Evolutionary conservation across 208 protist genomes (phyloP).

Genomic region (Porcisia hertigi): DNA sequence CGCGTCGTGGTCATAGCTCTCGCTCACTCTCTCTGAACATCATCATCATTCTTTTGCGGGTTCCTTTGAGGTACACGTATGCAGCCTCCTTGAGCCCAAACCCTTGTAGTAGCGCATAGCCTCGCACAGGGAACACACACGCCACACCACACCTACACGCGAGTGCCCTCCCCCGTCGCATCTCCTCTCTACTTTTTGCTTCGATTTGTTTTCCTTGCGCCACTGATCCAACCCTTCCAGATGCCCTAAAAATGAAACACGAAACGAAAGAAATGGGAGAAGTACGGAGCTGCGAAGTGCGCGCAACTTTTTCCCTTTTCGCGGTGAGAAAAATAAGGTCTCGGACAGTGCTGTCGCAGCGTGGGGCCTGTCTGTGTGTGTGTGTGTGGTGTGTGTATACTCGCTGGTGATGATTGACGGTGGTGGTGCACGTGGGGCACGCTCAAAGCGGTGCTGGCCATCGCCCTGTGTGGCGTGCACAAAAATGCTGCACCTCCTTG

Average conservation of each 20-base stretch:
- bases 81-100: neutral
- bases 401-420: too few species aligned
- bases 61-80: neutral
- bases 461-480: neutral
- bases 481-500: neutral
- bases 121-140: too few species aligned
- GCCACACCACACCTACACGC: too few species aligned
- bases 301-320: neutral
- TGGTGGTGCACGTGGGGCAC: too few species aligned
- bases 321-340: neutral
- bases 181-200: neutral
- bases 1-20: neutral
- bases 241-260: neutral
- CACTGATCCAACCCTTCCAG: neutral
- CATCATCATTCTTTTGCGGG: neutral
- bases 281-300: neutral
- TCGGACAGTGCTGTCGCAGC: neutral
- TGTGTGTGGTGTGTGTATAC: too few species aligned
- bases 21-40: neutral
- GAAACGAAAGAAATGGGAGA: neutral
- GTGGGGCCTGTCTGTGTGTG: neutral
- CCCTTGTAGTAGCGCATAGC: neutral
- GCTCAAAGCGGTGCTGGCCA: neutral
- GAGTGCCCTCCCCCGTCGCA: neutral
- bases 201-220: conserved; percentile 2